Evolutionary conservation across 225 moss, liverwort and hornwort genomes (phyloP).

Genomic region (Pleurozium schreberi): DNA sequence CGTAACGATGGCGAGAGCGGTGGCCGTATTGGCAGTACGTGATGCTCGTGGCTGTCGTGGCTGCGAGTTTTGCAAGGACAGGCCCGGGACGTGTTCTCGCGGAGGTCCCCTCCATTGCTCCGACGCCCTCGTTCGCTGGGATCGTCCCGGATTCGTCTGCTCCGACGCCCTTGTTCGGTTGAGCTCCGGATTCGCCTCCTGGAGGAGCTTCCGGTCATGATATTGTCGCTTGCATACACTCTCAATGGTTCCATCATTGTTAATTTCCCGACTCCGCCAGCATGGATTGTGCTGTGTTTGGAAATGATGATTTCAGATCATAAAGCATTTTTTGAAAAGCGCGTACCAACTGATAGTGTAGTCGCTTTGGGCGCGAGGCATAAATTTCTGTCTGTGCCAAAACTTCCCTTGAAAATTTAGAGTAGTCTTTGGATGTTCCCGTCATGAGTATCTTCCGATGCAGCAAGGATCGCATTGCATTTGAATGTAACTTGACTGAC

Average conservation of each 20-base stretch:
- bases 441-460: background rate
- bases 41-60: background rate
- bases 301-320: background rate
- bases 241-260: background rate
- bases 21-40: background rate
- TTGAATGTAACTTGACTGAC: background rate
- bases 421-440: background rate
- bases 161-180: background rate
- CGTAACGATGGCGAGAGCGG: background rate
- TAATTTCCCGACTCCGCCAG: background rate
- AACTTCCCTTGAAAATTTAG: background rate
- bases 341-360: background rate
- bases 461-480: background rate
- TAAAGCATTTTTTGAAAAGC: background rate
- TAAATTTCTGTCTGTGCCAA: background rate
- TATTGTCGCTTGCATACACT: background rate
- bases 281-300: background rate
- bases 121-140: background rate
- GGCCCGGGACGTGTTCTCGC: background rate
- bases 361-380: background rate
- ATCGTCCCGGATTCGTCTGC: background rate
- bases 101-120: background rate
- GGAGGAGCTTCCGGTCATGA: background rate
- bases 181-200: background rate
- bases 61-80: slow-evolving; percentile 1